A percentile compares a stretch with the other conserved stretches of the same genome.
Conservation (phyloP, 1,284 basidiomycete species). For the Cutaneotrichosporon daszewskae region DNA sequence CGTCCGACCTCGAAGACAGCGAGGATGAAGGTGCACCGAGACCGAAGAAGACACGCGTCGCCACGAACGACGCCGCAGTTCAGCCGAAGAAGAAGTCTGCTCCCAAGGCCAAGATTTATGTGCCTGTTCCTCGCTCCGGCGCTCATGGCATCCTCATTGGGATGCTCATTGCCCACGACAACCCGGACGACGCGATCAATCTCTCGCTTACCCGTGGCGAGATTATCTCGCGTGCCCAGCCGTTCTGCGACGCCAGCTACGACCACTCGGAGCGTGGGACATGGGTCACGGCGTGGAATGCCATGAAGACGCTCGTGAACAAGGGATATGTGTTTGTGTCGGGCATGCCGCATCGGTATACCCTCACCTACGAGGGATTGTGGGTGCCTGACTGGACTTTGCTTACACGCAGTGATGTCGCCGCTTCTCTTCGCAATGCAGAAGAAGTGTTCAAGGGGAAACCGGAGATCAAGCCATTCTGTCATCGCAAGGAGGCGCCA, state of each 20-base stretch:
- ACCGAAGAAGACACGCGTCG: not conserved
- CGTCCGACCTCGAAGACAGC: not conserved
- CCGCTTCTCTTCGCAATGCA: slow-evolving; percentile 27
- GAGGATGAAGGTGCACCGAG: not conserved
- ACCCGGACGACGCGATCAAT: slow-evolving; percentile 19
- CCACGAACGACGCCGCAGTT: slow-evolving; percentile 9
- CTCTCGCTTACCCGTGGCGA: slow-evolving; percentile 40
- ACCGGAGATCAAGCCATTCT: slow-evolving; percentile 16
- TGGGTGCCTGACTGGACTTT: slow-evolving; percentile 17
- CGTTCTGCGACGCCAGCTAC: slow-evolving; percentile 37
- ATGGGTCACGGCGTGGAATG: slow-evolving; percentile 42
- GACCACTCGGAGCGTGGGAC: slow-evolving; percentile 38
- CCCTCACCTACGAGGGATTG: slow-evolving; percentile 44
- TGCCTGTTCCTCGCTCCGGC: slow-evolving; percentile 37
- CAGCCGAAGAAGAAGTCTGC: too few species aligned
- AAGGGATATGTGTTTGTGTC: slow-evolving; percentile 41
- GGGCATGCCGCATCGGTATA: slow-evolving; percentile 42
- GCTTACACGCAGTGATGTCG: slow-evolving; percentile 30
- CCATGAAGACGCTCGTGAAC: slow-evolving; percentile 41
- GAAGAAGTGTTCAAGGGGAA: slow-evolving; percentile 29
- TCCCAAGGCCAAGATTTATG: slow-evolving; percentile 30
- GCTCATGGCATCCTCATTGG: slow-evolving; percentile 43
- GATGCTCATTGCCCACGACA: slow-evolving; percentile 33
- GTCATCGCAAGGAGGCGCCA: not conserved
- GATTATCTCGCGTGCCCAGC: slow-evolving; percentile 33